Evolutionary conservation across 345 rosid species (phyloP).

Genomic region (Brassica rapa): DNA sequence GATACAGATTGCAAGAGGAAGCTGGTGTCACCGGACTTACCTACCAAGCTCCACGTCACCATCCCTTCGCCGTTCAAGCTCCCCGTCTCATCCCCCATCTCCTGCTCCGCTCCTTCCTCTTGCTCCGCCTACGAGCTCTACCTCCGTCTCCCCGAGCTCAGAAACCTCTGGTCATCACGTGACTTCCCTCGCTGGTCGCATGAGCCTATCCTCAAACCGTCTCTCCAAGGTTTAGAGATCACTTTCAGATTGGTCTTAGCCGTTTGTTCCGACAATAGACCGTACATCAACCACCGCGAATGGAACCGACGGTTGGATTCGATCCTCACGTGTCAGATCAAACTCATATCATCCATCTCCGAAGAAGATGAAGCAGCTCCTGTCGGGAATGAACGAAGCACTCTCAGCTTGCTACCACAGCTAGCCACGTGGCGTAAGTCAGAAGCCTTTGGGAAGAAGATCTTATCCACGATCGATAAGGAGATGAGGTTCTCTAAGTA

Average conservation of each 20-base stretch:
- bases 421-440: conserved; percentile 78
- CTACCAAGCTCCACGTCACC: conserved; percentile 50
- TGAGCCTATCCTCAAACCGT: conserved; percentile 69
- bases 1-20: conserved; percentile 73
- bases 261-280: conserved; percentile 65
- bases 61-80: conserved; percentile 45
- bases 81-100: conserved; percentile 41
- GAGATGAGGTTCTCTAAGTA: conserved; percentile 76
- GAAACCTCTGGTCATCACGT: conserved; percentile 52
- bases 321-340: conserved; percentile 66
- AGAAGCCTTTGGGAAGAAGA: conserved; percentile 63
- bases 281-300: conserved; percentile 66
- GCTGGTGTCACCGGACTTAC: conserved; percentile 51
- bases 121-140: conserved; percentile 82
- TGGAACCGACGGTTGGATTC: conserved; percentile 80
- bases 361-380: conserved; percentile 38
- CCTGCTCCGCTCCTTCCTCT: conserved; percentile 48
- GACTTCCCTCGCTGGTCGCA: conserved; percentile 69
- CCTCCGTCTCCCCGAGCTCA: conserved; percentile 77
- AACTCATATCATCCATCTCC: conserved; percentile 56
- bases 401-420: conserved; percentile 75
- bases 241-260: conserved; percentile 71
- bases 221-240: conserved; percentile 78
- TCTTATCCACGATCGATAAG: conserved; percentile 66
- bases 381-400: conserved; percentile 58